phyloP scores from a whole-genome alignment of 805 yeast genomes.

The Candida ficus region DNA sequence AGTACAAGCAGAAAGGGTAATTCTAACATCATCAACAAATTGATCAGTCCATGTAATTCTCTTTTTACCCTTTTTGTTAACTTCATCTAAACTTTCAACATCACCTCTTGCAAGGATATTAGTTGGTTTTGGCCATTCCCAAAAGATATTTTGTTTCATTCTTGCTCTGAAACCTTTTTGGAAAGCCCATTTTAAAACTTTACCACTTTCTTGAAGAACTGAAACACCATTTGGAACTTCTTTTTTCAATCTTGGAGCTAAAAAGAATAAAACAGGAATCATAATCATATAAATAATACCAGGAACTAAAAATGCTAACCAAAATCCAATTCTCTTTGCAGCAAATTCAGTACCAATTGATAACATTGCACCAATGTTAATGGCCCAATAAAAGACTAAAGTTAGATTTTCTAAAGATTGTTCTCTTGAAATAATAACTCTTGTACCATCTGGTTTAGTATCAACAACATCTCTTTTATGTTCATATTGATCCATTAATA shows the following conservation, averaged over 20 bases:
- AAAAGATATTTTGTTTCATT: conserved; percentile 33
- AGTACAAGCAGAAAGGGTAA: conserved; percentile 64
- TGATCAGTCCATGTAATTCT: conserved; percentile 50
- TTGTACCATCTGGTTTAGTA: conserved; percentile 53
- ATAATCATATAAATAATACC: conserved; percentile 50
- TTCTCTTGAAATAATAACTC: conserved; percentile 62
- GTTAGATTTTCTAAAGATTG: conserved; percentile 67
- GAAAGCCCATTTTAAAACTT: conserved; percentile 35
- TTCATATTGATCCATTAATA: conserved; percentile 70
- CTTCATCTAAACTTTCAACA: conserved; percentile 5
- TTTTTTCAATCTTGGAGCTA: conserved; percentile 25
- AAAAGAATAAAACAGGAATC: conserved; percentile 36
- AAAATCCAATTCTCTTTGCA: conserved; percentile 58
- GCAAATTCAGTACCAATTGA: conserved; percentile 71
- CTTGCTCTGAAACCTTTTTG: conserved; percentile 40
- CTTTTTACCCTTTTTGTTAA: conserved; percentile 17
- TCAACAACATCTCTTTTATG: conserved; percentile 52
- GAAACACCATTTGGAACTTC: conserved; percentile 28
- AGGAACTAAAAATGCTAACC: conserved; percentile 72
- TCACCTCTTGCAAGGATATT: conserved; percentile 39
- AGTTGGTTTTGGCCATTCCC: conserved; percentile 58
- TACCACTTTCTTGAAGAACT: conserved; percentile 37
- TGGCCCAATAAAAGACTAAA: conserved; percentile 69
- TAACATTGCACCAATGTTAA: conserved; percentile 67
- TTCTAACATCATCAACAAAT: conserved; percentile 65